Percentiles rank a stretch among this genome's conserved stretches.
Conservation (phyloP, 805 yeast genomes). For the Sporopachydermia lactativora region DNA sequence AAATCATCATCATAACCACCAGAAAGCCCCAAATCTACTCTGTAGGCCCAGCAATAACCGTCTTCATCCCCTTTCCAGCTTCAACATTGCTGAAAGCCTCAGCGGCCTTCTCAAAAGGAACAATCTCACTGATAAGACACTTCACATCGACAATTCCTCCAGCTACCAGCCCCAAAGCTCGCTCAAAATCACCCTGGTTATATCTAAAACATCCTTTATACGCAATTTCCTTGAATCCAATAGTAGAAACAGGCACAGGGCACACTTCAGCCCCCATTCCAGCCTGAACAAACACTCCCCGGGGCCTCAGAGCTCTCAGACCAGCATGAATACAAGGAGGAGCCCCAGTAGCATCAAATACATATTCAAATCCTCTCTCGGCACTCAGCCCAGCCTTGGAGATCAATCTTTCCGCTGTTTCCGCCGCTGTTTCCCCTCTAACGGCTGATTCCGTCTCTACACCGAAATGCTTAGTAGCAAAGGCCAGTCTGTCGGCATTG, state of each 20-base stretch:
- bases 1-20: too few relatives aligned
- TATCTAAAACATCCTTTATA: constrained; percentile 33
- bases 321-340: constrained; percentile 29
- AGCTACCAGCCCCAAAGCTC: constrained; percentile 27
- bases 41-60: constrained; percentile 23
- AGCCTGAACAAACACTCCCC: constrained; percentile 31
- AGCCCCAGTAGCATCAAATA: constrained; percentile 33
- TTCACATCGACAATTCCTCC: constrained; percentile 29
- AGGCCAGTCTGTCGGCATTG: constrained; percentile 25
- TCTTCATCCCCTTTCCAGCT: constrained; percentile 28
- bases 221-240: constrained; percentile 28
- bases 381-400: background rate
- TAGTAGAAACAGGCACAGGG: constrained; percentile 26
- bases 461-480: constrained; percentile 18
- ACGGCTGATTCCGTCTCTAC: background rate
- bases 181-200: constrained; percentile 28
- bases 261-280: constrained; percentile 26
- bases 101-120: constrained; percentile 28
- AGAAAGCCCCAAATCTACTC: too few relatives aligned
- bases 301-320: constrained; percentile 21
- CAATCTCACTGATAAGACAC: constrained; percentile 29
- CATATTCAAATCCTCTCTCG: constrained; percentile 7
- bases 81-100: constrained; percentile 30
- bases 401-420: background rate
- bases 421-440: background rate